These are phyloP conservation scores for Neocatenulostroma microsporum DNA, from an alignment of 2,329 filamentous ascomycete genomes.

Conservation along the genomic window DNA sequence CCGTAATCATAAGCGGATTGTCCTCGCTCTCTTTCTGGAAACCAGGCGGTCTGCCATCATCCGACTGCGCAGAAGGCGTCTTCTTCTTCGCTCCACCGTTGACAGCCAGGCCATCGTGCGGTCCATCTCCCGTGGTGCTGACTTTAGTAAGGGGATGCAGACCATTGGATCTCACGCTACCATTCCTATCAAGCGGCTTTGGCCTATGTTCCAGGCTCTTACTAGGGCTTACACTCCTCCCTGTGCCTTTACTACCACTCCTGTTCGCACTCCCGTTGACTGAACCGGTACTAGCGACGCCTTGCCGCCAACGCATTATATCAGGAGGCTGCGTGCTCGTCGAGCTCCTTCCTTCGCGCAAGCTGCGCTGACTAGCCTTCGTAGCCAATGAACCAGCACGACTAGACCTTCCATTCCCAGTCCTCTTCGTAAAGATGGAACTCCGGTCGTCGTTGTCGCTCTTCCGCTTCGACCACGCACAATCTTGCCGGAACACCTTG, in stretches of 20 bases:
- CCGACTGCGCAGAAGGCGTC: too few species aligned
- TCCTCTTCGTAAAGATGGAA: conserved; percentile 67
- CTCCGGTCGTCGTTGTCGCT: conserved; percentile 67
- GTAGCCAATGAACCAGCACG: conserved; percentile 39
- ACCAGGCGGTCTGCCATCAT: too few species aligned
- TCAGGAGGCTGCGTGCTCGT: conserved; percentile 40
- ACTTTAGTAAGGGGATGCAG: too few species aligned
- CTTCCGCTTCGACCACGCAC: conserved; percentile 70
- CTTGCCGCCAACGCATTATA: conserved; percentile 82
- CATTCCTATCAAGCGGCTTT: too few species aligned
- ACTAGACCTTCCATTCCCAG: conserved; percentile 33
- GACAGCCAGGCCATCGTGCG: too few species aligned
- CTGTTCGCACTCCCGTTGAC: too few species aligned
- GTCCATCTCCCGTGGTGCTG: too few species aligned
- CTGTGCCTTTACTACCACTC: too few species aligned
- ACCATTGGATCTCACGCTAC: too few species aligned
- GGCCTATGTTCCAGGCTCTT: too few species aligned
- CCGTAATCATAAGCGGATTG: conserved; percentile 42
- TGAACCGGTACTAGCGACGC: conserved; percentile 49
- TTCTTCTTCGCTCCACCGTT: too few species aligned
- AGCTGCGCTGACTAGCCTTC: conserved; percentile 28
- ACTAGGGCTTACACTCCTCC: too few species aligned
- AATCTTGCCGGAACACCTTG: conserved; percentile 94
- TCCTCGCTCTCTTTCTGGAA: conserved; percentile 5
- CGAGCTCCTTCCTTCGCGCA: conserved; percentile 24